Conservation (phyloP, 139 green algal genomes). For the Chlamydomonas incerta region DNA sequence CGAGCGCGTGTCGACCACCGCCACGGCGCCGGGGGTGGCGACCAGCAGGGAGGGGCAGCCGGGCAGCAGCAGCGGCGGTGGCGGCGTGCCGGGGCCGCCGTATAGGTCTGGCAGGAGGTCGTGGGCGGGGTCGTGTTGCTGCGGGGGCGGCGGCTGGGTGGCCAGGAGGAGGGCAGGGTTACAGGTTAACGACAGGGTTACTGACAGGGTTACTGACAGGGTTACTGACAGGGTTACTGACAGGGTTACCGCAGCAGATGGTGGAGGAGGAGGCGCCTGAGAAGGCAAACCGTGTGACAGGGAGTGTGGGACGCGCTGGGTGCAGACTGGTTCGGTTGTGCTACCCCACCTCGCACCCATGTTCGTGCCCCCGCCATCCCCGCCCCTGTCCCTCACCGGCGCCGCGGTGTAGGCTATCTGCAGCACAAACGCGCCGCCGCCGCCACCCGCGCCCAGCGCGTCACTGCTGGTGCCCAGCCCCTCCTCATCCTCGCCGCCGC, state of each 20-base stretch:
- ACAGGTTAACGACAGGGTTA: no score
- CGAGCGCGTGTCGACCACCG: constrained; percentile 34
- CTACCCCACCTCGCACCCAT: no score
- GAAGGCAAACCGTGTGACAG: no score
- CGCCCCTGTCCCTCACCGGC: no score
- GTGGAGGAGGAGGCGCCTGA: no score
- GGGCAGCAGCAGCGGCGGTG: neutral
- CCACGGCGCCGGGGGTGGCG: constrained; percentile 13
- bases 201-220: no score
- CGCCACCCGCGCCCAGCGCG: neutral
- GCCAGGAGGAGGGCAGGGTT: no score
- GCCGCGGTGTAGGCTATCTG: neutral
- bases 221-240: no score
- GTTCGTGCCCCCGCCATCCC: no score
- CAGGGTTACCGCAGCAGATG: no score
- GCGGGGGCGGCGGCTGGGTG: neutral
- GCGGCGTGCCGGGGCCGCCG: neutral
- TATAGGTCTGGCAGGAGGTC: neutral
- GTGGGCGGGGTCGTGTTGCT: neutral
- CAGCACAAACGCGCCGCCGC: neutral
- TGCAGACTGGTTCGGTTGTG: no score
- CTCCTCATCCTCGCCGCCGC: neutral
- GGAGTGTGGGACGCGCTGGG: no score
- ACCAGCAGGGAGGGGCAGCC: constrained; percentile 11
- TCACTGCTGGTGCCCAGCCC: neutral